Evolutionary conservation across 495 filamentous ascomycete genomes (phyloP), one percentile per base, ranked within the genome.

Genomic region (Aspergillus campestris): DNA sequence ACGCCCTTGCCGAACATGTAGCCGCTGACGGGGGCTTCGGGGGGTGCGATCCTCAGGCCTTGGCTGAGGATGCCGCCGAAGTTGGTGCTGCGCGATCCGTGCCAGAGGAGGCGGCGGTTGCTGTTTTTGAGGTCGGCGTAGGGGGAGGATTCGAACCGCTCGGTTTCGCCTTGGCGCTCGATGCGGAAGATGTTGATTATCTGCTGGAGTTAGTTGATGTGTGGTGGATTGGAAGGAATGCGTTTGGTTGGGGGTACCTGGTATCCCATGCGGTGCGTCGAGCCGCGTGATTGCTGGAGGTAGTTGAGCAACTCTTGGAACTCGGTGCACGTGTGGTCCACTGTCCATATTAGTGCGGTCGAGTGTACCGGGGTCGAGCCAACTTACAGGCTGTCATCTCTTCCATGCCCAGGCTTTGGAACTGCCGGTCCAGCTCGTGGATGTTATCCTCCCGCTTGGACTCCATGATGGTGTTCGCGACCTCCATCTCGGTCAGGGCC

Each of bases 1-100:
- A 94, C 80, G n/a, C 89, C 89, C 47, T 92, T 90, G 50, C 84
- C 88, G 51, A 92, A 94, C 71, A 79, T 81, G 62, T 90, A 89
- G 0, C 87, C 87, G 38, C 70, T 78, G 3, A 81, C 80, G 2
- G 86, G 88, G 0, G 86, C 86, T 59, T 90, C 85, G 0, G 87
- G 86, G 0, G 89, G 87, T 0, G 89, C 88, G 44, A 95, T 94
- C 8, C 86, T 84, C 7, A 95, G 71, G 32, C 89, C 89, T 58
- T 92, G 86, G 45, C 78, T 83, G 18, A 94, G 74, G 39, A 94
- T 92, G 48, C 87, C 86, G 51, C 80, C 82, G 51, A 83, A 92
- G 57, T 94, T 94, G 34, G 84, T 89, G 24, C 72, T 72, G 12
- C 86, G 79, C 10, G 67, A 70, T 7, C 87, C 87, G 56, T 94